Base-by-base conservation (phyloP, 768 basidiomycete species). In the Lentinula edodes region DNA sequence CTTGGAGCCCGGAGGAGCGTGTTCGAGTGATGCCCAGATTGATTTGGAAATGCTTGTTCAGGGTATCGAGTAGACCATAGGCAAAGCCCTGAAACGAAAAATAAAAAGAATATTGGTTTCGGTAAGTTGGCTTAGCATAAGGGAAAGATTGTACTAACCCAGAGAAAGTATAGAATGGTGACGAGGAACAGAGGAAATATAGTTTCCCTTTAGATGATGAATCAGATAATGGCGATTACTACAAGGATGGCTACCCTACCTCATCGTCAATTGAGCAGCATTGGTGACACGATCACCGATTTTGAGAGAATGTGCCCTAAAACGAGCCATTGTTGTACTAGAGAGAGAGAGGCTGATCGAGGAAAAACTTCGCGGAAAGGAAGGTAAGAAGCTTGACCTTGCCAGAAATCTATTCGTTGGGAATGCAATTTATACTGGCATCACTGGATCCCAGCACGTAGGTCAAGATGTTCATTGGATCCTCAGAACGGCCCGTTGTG, bases 11-110 rank as follows among this genome's bases (percentile, higher is more conserved):
- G 1, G 72, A 73, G 9, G 73, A 74, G 18, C 72, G 71, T 10
- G 73, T 73, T 3, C 72, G 67, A 2, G 73, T 74, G 15, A 74
- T 73, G 6, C 61, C 67, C 34, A 74, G 69, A 0, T 72, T 73
- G 55, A 52, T 64, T 62, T 74, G 73, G 60, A 74, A 74, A 50
- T 74, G 73, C 51, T 73, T 73, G 68, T 74, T 74, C 20, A 74
- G 64, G 0, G 72, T 73, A 53, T 74, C 73, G 9, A 74, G 68
- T 28, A 73, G 64, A 1, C 73, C 73, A 53, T 74, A 73, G 0
- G 73, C 73, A 36, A 74, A 74, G 3, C 73, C 73, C 73, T 72
- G 34, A 48, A 35, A 48, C 2, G 41, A 58, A 39, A 41, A 7
- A 15, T 8, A 9, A 50, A 43, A 36, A 28, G 28, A 23, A 23